phyloP scores from a whole-genome alignment of 2,329 filamentous ascomycete species.

The Phoma sp. region DNA sequence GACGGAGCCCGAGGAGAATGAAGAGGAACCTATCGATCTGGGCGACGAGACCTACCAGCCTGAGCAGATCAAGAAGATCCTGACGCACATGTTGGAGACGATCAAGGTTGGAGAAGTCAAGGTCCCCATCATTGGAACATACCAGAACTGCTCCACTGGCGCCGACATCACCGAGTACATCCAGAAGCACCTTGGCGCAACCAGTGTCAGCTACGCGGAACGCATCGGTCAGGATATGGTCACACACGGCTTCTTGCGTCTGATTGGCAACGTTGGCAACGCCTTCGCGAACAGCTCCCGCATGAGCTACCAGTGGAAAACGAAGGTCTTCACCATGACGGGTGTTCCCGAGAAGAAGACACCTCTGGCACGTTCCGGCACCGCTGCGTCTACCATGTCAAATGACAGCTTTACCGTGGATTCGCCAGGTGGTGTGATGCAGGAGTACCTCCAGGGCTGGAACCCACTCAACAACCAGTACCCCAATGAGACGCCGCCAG shows the following conservation, averaged over 20 bases:
- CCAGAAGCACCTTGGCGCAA: conserved; percentile 84
- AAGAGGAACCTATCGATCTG: conserved; percentile 87
- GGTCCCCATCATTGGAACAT: conserved; percentile 93
- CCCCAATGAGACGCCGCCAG: conserved; percentile 90
- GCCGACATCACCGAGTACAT: conserved; percentile 96
- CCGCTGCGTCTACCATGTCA: conserved; percentile 60
- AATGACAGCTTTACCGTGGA: conserved; percentile 65
- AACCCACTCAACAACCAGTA: conserved; percentile 88
- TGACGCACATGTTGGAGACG: conserved; percentile 83
- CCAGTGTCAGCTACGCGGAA: conserved; percentile 89
- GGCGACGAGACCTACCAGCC: conserved; percentile 86
- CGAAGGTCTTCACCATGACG: conserved; percentile 86
- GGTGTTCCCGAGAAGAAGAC: conserved; percentile 90
- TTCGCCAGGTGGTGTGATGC: conserved; percentile 83
- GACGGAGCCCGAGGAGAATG: conserved; percentile 68
- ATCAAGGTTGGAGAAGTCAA: conserved; percentile 91
- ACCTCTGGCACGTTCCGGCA: conserved; percentile 75
- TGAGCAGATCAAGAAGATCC: conserved; percentile 89
- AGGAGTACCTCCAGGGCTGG: conserved; percentile 90
- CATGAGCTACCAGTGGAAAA: conserved; percentile 97
- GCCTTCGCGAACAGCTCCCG: conserved; percentile 97
- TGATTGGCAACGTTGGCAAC: conserved; percentile 93
- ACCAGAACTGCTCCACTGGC: conserved; percentile 89
- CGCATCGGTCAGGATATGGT: conserved; percentile 94
- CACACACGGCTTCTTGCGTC: conserved; percentile 80